phyloP scores from a whole-genome alignment of 257 asterid species.

The Capsicum rhomboideum region DNA sequence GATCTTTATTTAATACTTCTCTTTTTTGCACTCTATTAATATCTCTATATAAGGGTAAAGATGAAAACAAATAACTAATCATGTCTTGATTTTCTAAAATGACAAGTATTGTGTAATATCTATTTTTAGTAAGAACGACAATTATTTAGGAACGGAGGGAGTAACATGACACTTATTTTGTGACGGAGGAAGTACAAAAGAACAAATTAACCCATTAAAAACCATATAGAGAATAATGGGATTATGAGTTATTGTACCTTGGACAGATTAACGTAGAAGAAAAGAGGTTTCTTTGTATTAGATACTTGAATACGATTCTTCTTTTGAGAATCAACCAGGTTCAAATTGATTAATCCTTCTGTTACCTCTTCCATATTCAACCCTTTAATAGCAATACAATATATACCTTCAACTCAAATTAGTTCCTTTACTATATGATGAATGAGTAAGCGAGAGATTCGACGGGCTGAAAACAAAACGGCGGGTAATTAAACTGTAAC shows the following conservation, averaged over 20 bases:
- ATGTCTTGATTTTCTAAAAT: no score
- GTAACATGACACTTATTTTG: no score
- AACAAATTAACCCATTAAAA: neutral
- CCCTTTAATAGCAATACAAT: neutral
- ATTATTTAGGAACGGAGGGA: no score
- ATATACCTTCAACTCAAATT: neutral
- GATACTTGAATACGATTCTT: slow-evolving; percentile 83
- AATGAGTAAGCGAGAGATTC: neutral
- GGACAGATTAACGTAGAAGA: slow-evolving; percentile 78
- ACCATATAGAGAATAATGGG: neutral
- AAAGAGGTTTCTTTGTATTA: slow-evolving; percentile 65
- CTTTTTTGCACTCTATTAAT: no score
- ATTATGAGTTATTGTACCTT: slow-evolving; percentile 30
- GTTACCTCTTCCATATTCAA: slow-evolving; percentile 46
- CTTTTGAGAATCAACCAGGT: slow-evolving; percentile 40
- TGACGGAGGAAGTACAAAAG: neutral
- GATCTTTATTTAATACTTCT: no score
- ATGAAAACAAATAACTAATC: no score
- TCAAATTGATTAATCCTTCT: slow-evolving; percentile 50
- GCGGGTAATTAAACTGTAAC: neutral
- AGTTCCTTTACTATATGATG: neutral
- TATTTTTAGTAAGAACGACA: no score
- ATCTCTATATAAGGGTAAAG: no score
- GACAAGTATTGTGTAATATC: no score
- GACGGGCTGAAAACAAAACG: neutral